Percentiles rank a stretch among this genome's conserved stretches.
Evolutionary conservation across 2,329 filamentous ascomycete genomes (phyloP).

Genomic region (Basipetospora sp.): DNA sequence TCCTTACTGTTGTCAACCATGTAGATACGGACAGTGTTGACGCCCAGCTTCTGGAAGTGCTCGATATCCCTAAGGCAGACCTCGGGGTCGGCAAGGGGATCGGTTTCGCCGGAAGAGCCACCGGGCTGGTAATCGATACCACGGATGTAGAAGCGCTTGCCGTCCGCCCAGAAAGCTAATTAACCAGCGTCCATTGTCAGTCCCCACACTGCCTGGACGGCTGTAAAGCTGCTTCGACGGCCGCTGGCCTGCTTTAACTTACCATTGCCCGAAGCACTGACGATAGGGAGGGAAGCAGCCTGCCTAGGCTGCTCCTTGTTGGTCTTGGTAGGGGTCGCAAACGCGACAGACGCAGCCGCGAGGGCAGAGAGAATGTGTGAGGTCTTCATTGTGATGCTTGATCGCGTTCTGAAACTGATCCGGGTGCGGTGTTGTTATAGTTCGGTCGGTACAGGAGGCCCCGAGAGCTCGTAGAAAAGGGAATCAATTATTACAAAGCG

Average conservation of each 20-base stretch:
- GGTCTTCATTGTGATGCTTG: constrained; percentile 32
- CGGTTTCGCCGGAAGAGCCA: constrained; percentile 39
- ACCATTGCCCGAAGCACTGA: constrained; percentile 45
- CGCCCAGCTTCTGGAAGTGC: constrained; percentile 69
- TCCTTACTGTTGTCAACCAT: constrained; percentile 71
- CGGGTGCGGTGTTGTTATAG: too few species aligned
- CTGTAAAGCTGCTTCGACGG: too few species aligned
- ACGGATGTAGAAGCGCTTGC: constrained; percentile 42
- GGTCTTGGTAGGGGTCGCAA: constrained; percentile 35
- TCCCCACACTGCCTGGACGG: too few species aligned
- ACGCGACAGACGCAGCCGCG: constrained; percentile 28
- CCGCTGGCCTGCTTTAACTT: too few species aligned
- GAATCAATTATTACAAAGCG: neutral
- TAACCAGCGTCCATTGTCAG: too few species aligned
- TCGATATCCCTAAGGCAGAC: constrained; percentile 66
- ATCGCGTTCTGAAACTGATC: too few species aligned
- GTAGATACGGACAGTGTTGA: constrained; percentile 89
- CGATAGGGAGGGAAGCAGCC: constrained; percentile 32
- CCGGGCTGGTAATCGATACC: constrained; percentile 51
- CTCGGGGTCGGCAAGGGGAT: constrained; percentile 59
- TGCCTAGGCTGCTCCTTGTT: constrained; percentile 33
- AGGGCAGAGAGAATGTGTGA: constrained; percentile 32
- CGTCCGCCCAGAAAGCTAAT: constrained; percentile 42
- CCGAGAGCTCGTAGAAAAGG: too few species aligned
- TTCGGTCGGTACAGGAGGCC: too few species aligned